Percentiles rank a stretch among this genome's conserved stretches.
Conservation (phyloP, 78 protist genomes). For the Andalucia godoyi region DNA sequence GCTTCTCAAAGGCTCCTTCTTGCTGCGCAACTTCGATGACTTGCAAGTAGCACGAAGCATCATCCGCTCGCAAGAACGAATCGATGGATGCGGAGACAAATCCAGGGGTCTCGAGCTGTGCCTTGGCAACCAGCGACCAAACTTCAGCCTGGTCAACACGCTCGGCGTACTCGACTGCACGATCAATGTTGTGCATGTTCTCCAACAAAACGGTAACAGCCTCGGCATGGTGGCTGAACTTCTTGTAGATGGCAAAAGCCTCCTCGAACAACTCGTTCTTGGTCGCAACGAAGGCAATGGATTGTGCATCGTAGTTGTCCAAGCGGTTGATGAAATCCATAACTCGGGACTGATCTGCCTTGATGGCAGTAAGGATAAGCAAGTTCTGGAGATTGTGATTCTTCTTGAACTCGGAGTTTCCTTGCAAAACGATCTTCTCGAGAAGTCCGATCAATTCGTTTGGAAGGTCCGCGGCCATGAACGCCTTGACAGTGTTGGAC, state of each 20-base stretch:
- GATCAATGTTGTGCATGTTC: conserved; percentile 61
- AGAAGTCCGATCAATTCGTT: conserved; percentile 96
- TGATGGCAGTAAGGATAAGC: conserved; percentile 95
- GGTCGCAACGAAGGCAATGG: conserved; percentile 89
- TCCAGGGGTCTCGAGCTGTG: conserved; percentile 74
- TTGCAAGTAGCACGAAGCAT: conserved; percentile 27
- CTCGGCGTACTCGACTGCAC: conserved; percentile 94
- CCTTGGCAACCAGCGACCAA: conserved; percentile 80
- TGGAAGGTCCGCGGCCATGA: conserved; percentile 95
- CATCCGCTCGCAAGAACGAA: conserved; percentile 78
- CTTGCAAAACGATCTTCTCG: conserved; percentile 94
- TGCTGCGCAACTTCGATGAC: conserved; percentile 27
- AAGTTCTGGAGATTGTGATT: conserved; percentile 95
- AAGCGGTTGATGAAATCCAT: conserved; percentile 91
- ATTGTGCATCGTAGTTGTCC: conserved; percentile 92
- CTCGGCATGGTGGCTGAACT: conserved; percentile 64
- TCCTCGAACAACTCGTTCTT: conserved; percentile 85
- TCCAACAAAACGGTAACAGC: conserved; percentile 91
- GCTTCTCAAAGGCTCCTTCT: conserved; percentile 13
- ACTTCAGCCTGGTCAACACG: conserved; percentile 74
- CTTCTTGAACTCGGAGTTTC: conserved; percentile 57
- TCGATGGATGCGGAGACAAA: conserved; percentile 61
- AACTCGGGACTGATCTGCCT: conserved; percentile 82
- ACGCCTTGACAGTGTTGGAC: conserved; percentile 91
- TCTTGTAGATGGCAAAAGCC: conserved; percentile 95